Base-by-base conservation (phyloP, 2,329 filamentous ascomycete species). In the Aotearoamyces nothofagi region DNA sequence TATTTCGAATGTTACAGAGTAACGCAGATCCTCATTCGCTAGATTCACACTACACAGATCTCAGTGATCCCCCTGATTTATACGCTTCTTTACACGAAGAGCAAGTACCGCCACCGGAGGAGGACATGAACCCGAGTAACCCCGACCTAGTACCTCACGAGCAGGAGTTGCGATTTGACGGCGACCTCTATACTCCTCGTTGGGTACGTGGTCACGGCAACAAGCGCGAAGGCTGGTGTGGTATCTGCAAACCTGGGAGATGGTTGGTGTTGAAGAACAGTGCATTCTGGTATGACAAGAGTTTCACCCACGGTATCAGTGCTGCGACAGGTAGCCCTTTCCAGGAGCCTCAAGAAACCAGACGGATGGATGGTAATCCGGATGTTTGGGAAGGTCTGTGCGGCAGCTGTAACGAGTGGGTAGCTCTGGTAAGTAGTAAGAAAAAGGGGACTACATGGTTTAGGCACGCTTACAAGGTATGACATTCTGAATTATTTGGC, bases 391-490 rank as follows among this genome's bases (percentile, higher is more conserved):
- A 87, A 47, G 80, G 77, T 2, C 60, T 83, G 5, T 87, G 80
- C 45, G 71, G 77, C 27, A 77, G 71, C 46, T 86, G 79, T 54
- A 77, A 75, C 39, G 77, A 83, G 36, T 86, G 79, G 79, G 76
- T 86, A 40, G 73, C 77, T 9, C 58, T 86, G 19, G 78, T 84
- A 23, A 86, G 78, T 56, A 83, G 75, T 50, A 87, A 87, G 58
- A 87, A 87, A 61, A 86, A 87, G 57, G 80, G 80, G n/a, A 92
- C 81, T 1, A 86, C 81, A 3, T 92, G 81, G 80, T 92, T 87
- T 53, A 64, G 82, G 39, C 82, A 92, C 53, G 80, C 81, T 26
- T 90, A 90, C 59, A 90, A 87, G 66, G 78, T 80, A 53, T 50
- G 57, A 50, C 2, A 13, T 30, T 10, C 13, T 15, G 8, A 22